Base-by-base conservation (phyloP, 805 yeast genomes). In the Phaffomyces thermotolerans region DNA sequence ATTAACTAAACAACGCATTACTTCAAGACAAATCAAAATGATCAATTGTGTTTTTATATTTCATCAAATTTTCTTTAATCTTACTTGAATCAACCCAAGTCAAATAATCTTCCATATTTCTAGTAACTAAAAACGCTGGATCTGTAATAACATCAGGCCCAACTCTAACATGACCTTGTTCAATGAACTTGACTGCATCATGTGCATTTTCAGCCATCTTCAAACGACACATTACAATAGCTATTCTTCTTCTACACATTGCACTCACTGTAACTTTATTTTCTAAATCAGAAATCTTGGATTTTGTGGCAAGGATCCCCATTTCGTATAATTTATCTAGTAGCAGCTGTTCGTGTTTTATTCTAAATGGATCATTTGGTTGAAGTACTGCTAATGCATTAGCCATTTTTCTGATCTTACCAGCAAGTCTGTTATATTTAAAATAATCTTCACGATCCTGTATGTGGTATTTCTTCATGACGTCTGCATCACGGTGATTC, bases 11-110 rank as follows among this genome's bases (percentile, higher is more conserved):
- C 29, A 27, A 20, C 29, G 10, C 9, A 30, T n/a, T 6, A 9
- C 30, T 23, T 48, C 52, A 72, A 40, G 75, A 67, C 46, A 72
- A 65, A 43, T 73, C 78, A 54, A 70, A 78, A 60, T 78, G 83
- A 59, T 78, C 84, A 48, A 77, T 69, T 57, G 72, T 69, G 62
- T 91, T 90, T 66, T 86, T 84, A 71, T 84, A 93, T 67, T 84
- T 84, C 66, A 90, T 79, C 46, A 91, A 78, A 53, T 87, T 88
- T 57, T 84, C 76, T 72, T 85, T 90, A 65, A 95, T 90, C 81
- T 93, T 95, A 53, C 95, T 83, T 35, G 81, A 76, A 58, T 93
- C 97, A n/a, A 86, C 93, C 99, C 99, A 93, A 4, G 99, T 93
- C 54, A 93, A 73, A 63, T 88, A 93, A 63, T 93, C 99, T 62